A percentile compares a stretch with the other conserved stretches of the same genome.
Evolutionary conservation across 371 early-diverging fungal genomes (phyloP).

Genomic region (Rhizopus arrhizus): DNA sequence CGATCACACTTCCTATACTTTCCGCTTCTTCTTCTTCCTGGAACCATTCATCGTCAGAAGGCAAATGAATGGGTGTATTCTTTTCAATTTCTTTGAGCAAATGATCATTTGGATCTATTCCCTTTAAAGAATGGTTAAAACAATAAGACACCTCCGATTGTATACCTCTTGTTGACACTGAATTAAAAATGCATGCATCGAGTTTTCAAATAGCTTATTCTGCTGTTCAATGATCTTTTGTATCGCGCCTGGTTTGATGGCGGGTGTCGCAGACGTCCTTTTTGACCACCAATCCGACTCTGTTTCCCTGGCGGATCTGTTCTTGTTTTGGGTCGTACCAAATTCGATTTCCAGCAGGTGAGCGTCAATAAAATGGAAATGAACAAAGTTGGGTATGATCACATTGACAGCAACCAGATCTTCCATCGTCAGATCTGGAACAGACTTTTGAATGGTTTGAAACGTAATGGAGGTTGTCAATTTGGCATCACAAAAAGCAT

Average conservation of each 20-base stretch:
- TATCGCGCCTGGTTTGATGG: conserved; percentile 35
- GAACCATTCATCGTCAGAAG: conserved; percentile 6
- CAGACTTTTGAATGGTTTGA: conserved; percentile 25
- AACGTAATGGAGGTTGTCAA: conserved; percentile 36
- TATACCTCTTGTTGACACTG: conserved; percentile 33
- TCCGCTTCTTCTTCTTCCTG: conserved; percentile 6
- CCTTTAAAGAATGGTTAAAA: background rate
- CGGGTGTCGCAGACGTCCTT: background rate
- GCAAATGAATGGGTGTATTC: conserved; percentile 16
- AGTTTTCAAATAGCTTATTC: conserved; percentile 31
- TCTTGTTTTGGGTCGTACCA: conserved; percentile 30
- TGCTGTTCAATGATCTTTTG: conserved; percentile 33
- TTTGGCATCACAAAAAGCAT: conserved; percentile 46
- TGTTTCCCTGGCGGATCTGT: conserved; percentile 22
- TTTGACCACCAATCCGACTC: conserved; percentile 12
- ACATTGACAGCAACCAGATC: conserved; percentile 45
- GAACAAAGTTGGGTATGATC: conserved; percentile 38
- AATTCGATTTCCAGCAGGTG: conserved; percentile 27
- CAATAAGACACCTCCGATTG: background rate
- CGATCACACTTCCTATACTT: conserved; percentile 19
- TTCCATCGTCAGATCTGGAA: conserved; percentile 25
- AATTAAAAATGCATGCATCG: conserved; percentile 23
- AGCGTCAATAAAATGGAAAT: conserved; percentile 13
- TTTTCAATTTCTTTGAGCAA: conserved; percentile 11
- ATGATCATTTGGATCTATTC: conserved; percentile 20